Percentiles rank a stretch among this genome's conserved stretches.
Evolutionary conservation across 768 basidiomycete species (phyloP).

Genomic region (Sporobolomyces phaffii): DNA sequence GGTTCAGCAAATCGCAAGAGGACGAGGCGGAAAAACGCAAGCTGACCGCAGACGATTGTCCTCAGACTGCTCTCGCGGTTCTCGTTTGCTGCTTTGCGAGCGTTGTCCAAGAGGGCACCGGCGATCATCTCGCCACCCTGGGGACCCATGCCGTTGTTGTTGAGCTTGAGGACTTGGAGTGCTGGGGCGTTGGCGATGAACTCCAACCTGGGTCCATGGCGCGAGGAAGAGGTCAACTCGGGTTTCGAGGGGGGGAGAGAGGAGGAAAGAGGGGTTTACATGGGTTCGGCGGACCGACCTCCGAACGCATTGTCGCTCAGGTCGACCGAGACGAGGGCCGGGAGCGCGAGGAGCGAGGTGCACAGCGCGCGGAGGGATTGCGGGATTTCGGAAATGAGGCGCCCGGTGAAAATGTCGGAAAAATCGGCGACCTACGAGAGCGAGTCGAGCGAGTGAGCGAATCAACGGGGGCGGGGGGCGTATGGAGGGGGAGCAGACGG

Average conservation of each 20-base stretch:
- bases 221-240: neutral
- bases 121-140: constrained; percentile 80
- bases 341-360: constrained; percentile 72
- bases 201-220: constrained; percentile 29
- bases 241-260: constrained; percentile 44
- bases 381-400: constrained; percentile 91
- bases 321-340: constrained; percentile 76
- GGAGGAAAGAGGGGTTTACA: constrained; percentile 65
- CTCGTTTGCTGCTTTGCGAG: constrained; percentile 59
- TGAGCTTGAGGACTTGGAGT: constrained; percentile 78
- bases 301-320: constrained; percentile 96
- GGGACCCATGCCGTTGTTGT: constrained; percentile 94
- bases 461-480: neutral
- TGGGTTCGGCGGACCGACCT: constrained; percentile 85
- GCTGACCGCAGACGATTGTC: constrained; percentile 66
- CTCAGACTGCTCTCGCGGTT: constrained; percentile 67
- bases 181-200: constrained; percentile 55
- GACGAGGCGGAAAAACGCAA: neutral
- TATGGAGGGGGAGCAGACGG: no score
- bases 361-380: constrained; percentile 80
- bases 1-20: no score
- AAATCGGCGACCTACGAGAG: constrained; percentile 75
- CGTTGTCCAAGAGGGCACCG: constrained; percentile 71
- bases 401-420: constrained; percentile 95
- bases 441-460: neutral